Percentiles rank a stretch among this genome's conserved stretches.
Evolutionary conservation across 139 green algal genomes (phyloP).

Genomic region (Yamagishiella unicocca): DNA sequence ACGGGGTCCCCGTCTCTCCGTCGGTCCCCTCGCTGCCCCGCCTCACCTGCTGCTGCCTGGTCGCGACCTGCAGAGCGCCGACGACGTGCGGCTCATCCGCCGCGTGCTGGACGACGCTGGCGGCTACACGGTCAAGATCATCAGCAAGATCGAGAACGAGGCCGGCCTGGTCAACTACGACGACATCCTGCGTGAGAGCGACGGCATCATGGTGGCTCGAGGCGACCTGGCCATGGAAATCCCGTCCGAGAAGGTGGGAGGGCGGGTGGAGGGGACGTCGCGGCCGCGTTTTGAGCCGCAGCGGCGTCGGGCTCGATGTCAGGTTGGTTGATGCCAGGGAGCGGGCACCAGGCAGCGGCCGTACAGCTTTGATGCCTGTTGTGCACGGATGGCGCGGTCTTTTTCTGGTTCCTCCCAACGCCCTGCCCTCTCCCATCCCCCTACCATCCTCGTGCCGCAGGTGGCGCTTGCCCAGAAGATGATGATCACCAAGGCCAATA

Average conservation of each 20-base stretch:
- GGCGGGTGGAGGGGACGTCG: too few relatives aligned
- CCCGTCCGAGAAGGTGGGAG: constrained; percentile 59
- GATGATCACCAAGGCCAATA: constrained; percentile 75
- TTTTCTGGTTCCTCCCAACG: background rate
- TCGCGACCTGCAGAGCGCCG: constrained; percentile 55
- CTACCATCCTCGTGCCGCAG: background rate
- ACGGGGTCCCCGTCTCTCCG: too few relatives aligned
- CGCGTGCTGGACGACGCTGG: constrained; percentile 67
- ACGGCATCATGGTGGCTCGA: constrained; percentile 82
- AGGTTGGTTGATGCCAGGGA: too few relatives aligned
- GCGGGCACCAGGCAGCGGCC: too few relatives aligned
- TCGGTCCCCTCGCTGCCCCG: background rate
- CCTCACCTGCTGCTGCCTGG: background rate
- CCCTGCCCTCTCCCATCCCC: background rate
- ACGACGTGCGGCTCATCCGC: constrained; percentile 69
- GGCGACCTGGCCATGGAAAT: constrained; percentile 78
- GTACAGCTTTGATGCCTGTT: too few relatives aligned
- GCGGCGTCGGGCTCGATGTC: too few relatives aligned
- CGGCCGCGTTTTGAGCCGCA: too few relatives aligned
- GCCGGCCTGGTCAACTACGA: constrained; percentile 73
- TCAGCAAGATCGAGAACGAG: constrained; percentile 86
- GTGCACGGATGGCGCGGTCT: too few relatives aligned
- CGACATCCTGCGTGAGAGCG: constrained; percentile 69
- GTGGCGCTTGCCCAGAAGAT: constrained; percentile 72
- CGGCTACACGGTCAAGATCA: constrained; percentile 78